Conservation (phyloP, 2,329 filamentous ascomycete species). For the Nemania abortiva region DNA sequence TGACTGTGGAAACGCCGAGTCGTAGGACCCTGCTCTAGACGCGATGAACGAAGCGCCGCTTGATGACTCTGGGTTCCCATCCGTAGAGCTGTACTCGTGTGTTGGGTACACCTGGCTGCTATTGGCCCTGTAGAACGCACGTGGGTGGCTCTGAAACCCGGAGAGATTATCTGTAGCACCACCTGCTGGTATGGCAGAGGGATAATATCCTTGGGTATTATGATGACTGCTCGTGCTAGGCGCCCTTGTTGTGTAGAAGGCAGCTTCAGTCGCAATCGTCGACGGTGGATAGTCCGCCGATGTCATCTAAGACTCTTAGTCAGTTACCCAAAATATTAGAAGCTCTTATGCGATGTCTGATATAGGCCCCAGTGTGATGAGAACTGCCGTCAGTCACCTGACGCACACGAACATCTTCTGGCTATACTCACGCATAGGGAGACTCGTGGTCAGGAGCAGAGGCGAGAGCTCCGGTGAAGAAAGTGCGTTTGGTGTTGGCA, state of each 20-base stretch:
- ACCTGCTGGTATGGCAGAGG: slow-evolving; percentile 32
- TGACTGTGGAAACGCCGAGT: slow-evolving; percentile 43
- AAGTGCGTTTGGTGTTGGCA: not conserved
- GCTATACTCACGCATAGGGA: not conserved
- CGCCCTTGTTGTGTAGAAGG: slow-evolving; percentile 43
- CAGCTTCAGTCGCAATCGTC: slow-evolving; percentile 43
- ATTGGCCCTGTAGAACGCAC: slow-evolving; percentile 42
- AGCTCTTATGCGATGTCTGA: not conserved
- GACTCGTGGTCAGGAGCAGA: slow-evolving; percentile 10
- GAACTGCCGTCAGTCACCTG: slow-evolving; percentile 5
- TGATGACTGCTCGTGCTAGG: slow-evolving; percentile 40
- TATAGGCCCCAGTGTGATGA: not conserved
- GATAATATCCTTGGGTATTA: slow-evolving; percentile 43
- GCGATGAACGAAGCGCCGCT: slow-evolving; percentile 42
- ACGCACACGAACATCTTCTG: slow-evolving; percentile 6
- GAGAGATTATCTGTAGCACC: slow-evolving; percentile 42
- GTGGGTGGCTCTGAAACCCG: slow-evolving; percentile 42
- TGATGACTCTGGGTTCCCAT: slow-evolving; percentile 45
- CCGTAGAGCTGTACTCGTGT: slow-evolving; percentile 42
- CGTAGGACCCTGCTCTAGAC: slow-evolving; percentile 44
- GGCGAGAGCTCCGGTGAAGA: not conserved
- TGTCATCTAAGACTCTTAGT: slow-evolving; percentile 42
- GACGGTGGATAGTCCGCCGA: slow-evolving; percentile 44
- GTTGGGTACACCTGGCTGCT: slow-evolving; percentile 40
- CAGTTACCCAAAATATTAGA: slow-evolving; percentile 27